phyloP scores from a whole-genome alignment of 2,329 filamentous ascomycete genomes.

The Talaromyces sp. region DNA sequence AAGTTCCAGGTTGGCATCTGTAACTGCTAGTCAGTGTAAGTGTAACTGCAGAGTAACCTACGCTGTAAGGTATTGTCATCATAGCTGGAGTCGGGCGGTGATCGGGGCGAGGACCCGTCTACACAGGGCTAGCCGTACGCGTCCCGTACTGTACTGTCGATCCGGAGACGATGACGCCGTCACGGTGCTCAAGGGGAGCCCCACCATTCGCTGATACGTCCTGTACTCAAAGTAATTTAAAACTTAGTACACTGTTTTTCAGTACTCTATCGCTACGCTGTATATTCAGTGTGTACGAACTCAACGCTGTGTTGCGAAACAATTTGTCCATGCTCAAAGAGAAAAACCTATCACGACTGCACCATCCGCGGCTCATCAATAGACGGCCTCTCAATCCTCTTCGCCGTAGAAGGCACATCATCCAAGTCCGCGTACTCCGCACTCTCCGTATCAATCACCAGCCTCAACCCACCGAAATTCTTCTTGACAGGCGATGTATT shows the following conservation, averaged over 20 bases:
- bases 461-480: slow-evolving; percentile 11
- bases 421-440: slow-evolving; percentile 13
- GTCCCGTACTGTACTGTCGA: neutral
- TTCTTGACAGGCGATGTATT: slow-evolving; percentile 12
- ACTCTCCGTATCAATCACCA: slow-evolving; percentile 18
- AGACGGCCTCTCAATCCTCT: slow-evolving; percentile 13
- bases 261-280: neutral
- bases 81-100: neutral
- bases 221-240: neutral
- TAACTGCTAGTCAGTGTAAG: neutral
- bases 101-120: neutral
- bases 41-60: neutral
- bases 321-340: neutral
- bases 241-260: neutral
- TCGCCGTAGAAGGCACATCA: slow-evolving; percentile 15
- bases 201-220: neutral
- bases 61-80: slow-evolving; percentile 1
- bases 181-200: neutral
- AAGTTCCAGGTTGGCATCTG: neutral
- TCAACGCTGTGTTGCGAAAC: neutral
- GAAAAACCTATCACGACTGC: neutral
- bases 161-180: neutral
- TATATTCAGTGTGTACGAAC: neutral
- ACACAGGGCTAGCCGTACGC: neutral
- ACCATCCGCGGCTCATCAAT: slow-evolving; percentile 9